Base-by-base conservation (phyloP, 768 basidiomycete species). In the Sporobolomyces phaffii region DNA sequence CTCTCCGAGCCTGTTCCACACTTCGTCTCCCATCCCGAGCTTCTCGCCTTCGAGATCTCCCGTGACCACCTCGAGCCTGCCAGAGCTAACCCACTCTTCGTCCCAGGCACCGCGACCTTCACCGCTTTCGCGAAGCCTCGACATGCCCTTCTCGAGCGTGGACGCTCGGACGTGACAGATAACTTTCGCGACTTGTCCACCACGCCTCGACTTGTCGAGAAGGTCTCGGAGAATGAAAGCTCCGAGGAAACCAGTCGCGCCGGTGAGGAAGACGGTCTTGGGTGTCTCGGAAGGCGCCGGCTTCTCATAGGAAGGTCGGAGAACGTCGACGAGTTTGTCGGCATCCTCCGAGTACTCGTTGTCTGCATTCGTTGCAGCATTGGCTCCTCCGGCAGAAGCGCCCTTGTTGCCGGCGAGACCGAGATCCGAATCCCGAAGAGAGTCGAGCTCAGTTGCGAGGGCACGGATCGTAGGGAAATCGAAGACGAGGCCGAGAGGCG, bases 181-280 rank as follows among this genome's bases (percentile, higher is more conserved):
- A 43, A 97, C 92, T 78, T 92, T 94, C 71, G 81, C 80, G 17
- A 97, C 89, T 62, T 83, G 80, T 11, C 81, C 79, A 34, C 77
- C 72, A 41, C 85, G 82, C 14, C 66, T 40, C 5, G 33, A 18
- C 33, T 33, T 24, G 22, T 81, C 79, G 1, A 99, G 82, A 44
- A 99, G 81, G 75, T 94, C 87, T 43, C 82, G 81, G 53, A 98
- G 80, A 66, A 98, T 84, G 77, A 94, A 98, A 8, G 90, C 91
- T 18, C 96, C 96, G 20, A 99, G 82, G 82, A 93, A 99, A 3
- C 96, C 96, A 13, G 96, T 97, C 7, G 91, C 93, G 9, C 96
- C 96, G 9, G 96, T 98, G 34, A 99, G 83, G 81, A 99, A 96
- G 34, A 98, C 83, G 0, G 89, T 90, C 45, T 29, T 78, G 75